phyloP scores from a whole-genome alignment of 192 early-diverging fungal genomes.

The Phycomyces blakesleeanus region DNA sequence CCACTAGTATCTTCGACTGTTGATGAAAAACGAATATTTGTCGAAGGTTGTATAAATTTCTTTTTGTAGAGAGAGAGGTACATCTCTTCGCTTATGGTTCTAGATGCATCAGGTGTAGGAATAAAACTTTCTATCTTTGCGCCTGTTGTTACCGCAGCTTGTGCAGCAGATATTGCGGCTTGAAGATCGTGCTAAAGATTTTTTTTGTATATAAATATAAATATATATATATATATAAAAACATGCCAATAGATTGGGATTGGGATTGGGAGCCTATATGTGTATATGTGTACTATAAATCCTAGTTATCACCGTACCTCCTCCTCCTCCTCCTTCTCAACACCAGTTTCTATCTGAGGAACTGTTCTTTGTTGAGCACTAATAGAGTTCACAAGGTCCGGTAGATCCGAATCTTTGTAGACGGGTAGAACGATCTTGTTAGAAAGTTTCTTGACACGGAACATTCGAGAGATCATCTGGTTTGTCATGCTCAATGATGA shows the following conservation, averaged over 20 bases:
- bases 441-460: constrained; percentile 87
- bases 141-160: constrained; percentile 58
- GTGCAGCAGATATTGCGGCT: constrained; percentile 80
- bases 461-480: constrained; percentile 40
- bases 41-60: constrained; percentile 69
- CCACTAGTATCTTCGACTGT: constrained; percentile 86
- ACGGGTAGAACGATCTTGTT: constrained; percentile 79
- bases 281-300: neutral
- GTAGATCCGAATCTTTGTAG: constrained; percentile 74
- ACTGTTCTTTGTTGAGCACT: constrained; percentile 58
- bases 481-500: constrained; percentile 23
- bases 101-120: constrained; percentile 90
- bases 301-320: constrained; percentile 44
- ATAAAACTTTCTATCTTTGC: constrained; percentile 67
- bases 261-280: no score
- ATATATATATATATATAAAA: neutral
- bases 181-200: constrained; percentile 81
- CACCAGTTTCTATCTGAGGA: constrained; percentile 82
- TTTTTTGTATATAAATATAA: constrained; percentile 1
- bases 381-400: constrained; percentile 77
- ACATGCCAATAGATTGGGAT: no score
- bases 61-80: constrained; percentile 68
- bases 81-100: constrained; percentile 47
- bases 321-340: constrained; percentile 97
- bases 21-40: constrained; percentile 82